Evolutionary conservation across 2,329 filamentous ascomycete genomes (phyloP), one percentile per base, ranked within the genome.

Genomic region (Sclerotinia minor): DNA sequence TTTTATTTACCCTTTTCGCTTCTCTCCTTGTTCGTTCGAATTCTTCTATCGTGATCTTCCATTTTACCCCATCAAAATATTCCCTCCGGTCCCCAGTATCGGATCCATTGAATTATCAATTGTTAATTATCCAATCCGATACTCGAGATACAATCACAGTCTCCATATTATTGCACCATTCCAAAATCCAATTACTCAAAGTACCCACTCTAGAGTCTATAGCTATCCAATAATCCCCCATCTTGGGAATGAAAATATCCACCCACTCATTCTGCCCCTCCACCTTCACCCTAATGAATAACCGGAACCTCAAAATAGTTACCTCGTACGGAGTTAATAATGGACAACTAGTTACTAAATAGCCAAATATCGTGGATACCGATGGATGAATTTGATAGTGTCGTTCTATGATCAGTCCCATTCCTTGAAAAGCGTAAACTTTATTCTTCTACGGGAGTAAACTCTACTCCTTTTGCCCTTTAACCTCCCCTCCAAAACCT

Each of bases 371-470:
- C 38, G 13, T 17, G 38, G 38, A 38, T 38, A n/a, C 6, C 38
- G 9, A 38, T 38, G 38, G 38, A 38, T 38, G 38, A 38, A 38
- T 38, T 38, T 38, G 38, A 38, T 38, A 38, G 11, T 49, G 8
- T 24, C 47, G 47, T n/a, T 21, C 47, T 9, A 49, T 21, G 1
- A 6, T 49, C 19, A n/a, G 8, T 49, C 47, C 47, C 47, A 21
- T 49, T 49, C 47, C 21, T n/a, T n/a, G 47, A n/a, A 49, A 49
- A n/a, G 19, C n/a, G 44, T 49, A 32, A 60, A 49, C 58, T 60
- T n/a, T 60, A 49, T 35, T 60, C 44, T 35, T 15, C 58, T 9
- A 41, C 15, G 5, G 5, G 38, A 41, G 38, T 41, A 41, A 41
- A 41, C 13, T 35, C 29, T 5, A 19, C 44, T 32, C 26, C 44